A percentile compares a stretch with the other conserved stretches of the same genome.
phyloP scores from a whole-genome alignment of 306 rosid species.

The Trifolium pratense region DNA sequence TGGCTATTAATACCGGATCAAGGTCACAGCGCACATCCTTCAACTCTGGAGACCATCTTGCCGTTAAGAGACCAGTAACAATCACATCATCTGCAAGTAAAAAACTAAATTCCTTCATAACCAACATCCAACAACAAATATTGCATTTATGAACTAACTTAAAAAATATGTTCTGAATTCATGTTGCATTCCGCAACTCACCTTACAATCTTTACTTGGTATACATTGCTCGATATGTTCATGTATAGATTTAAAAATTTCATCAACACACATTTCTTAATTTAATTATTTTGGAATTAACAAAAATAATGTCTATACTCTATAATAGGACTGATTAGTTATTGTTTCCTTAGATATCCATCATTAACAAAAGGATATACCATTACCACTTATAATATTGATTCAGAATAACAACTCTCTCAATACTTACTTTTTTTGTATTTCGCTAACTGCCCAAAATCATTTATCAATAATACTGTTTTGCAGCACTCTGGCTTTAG shows the following conservation, averaged over 20 bases:
- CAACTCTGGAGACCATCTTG: constrained; percentile 94
- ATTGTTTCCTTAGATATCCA: background rate
- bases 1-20: constrained; percentile 86
- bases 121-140: constrained; percentile 15
- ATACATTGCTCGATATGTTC: constrained; percentile 7
- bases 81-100: constrained; percentile 72
- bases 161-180: background rate
- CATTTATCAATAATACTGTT: background rate
- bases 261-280: background rate
- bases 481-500: background rate
- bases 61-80: constrained; percentile 86
- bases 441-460: background rate
- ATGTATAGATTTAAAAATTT: background rate
- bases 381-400: background rate
- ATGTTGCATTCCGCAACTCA: background rate
- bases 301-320: background rate
- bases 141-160: constrained; percentile 31
- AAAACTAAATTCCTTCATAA: constrained; percentile 16
- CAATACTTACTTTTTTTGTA: background rate
- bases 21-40: constrained; percentile 96
- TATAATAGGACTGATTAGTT: background rate
- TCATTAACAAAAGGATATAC: constrained; percentile 10
- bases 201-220: constrained; percentile 4
- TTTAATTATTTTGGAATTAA: background rate
- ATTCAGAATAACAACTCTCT: background rate